A percentile compares a stretch with the other conserved stretches of the same genome.
phyloP scores from a whole-genome alignment of 306 rosid species.

The Trifolium repens region DNA sequence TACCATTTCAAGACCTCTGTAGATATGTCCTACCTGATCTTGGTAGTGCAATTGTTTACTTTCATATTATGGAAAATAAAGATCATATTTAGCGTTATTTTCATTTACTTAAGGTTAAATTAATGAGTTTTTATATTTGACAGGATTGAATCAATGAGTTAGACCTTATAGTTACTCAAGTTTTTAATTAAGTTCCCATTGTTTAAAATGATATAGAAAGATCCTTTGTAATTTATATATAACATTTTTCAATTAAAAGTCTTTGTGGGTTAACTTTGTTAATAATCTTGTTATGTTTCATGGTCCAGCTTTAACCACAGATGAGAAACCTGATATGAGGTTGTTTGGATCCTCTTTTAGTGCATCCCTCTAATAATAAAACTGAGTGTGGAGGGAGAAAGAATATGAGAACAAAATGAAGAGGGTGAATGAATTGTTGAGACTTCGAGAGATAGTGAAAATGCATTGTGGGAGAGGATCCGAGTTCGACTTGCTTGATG shows the following conservation, averaged over 20 bases:
- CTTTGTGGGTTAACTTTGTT: neutral
- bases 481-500: too few species aligned
- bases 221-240: neutral
- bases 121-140: neutral
- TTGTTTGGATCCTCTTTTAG: neutral
- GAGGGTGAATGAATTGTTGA: neutral
- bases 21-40: constrained; percentile 53
- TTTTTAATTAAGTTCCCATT: neutral
- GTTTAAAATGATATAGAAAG: neutral
- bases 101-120: constrained; percentile 20
- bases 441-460: neutral
- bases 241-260: neutral
- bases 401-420: neutral
- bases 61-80: constrained; percentile 43
- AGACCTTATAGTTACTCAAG: neutral
- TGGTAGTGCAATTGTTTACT: constrained; percentile 41
- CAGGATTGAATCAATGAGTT: neutral
- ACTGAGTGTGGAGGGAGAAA: neutral
- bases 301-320: neutral
- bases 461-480: neutral
- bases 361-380: neutral
- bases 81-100: constrained; percentile 12
- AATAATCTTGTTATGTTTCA: neutral
- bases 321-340: neutral
- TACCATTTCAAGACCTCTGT: constrained; percentile 37